Evolutionary conservation across 2,329 filamentous ascomycete species (phyloP).

Genomic region (Neopestalotiopsis rosae): DNA sequence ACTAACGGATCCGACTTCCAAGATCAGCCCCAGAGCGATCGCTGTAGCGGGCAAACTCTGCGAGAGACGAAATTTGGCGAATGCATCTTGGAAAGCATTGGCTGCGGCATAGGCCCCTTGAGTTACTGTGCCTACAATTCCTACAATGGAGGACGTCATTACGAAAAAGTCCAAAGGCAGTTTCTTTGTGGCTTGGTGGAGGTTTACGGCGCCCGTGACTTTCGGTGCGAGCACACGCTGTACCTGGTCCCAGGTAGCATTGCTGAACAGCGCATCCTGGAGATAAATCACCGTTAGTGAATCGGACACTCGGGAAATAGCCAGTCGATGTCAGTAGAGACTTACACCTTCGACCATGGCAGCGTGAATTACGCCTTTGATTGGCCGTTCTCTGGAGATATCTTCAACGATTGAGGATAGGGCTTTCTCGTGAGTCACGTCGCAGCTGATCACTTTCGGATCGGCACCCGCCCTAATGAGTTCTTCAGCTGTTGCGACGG

Average conservation of each 20-base stretch:
- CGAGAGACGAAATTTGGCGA: too few relatives aligned
- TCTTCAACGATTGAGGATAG: constrained; percentile 23
- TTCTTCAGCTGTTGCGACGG: constrained; percentile 18
- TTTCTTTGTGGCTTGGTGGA: constrained; percentile 29
- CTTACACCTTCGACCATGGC: constrained; percentile 26
- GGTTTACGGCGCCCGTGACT: constrained; percentile 34
- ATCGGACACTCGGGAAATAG: too few relatives aligned
- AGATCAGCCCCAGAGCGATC: too few relatives aligned
- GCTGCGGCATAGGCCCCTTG: constrained; percentile 40
- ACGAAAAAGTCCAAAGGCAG: constrained; percentile 33
- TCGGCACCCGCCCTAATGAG: neutral
- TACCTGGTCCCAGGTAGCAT: too few relatives aligned
- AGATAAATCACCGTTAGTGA: too few relatives aligned
- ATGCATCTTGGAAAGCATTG: constrained; percentile 36
- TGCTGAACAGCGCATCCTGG: too few relatives aligned
- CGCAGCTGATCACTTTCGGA: too few relatives aligned
- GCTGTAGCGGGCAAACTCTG: constrained; percentile 30
- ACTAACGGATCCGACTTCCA: too few relatives aligned
- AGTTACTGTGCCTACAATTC: constrained; percentile 25
- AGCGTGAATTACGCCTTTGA: constrained; percentile 29
- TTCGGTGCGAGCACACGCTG: constrained; percentile 31
- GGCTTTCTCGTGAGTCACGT: neutral
- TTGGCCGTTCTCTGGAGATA: constrained; percentile 6
- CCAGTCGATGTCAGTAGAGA: constrained; percentile 28
- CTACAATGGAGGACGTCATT: constrained; percentile 26